A percentile compares a stretch with the other conserved stretches of the same genome.
Evolutionary conservation across 805 yeast species (phyloP).

Genomic region (Ogataea minuta): DNA sequence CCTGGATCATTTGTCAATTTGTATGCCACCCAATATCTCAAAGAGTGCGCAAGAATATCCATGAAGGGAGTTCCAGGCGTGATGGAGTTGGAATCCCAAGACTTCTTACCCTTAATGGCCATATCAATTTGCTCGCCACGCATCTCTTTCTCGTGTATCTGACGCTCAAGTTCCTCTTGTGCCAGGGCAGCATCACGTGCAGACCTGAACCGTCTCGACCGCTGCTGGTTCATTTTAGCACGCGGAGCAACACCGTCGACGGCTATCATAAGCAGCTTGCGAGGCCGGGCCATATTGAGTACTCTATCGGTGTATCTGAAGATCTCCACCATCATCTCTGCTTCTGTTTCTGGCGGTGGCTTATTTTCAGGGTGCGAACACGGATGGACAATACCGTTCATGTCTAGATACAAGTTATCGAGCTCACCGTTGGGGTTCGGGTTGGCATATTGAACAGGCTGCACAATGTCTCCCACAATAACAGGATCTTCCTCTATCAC

Average conservation of each 20-base stretch:
- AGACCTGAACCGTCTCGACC: constrained; percentile 88
- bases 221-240: constrained; percentile 96
- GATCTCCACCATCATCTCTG: constrained; percentile 92
- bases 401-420: constrained; percentile 90
- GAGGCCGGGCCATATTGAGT: constrained; percentile 88
- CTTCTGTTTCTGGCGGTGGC: constrained; percentile 95
- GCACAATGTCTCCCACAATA: constrained; percentile 55
- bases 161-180: constrained; percentile 64
- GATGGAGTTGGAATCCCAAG: constrained; percentile 95
- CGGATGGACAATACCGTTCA: constrained; percentile 99
- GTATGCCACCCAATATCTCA: constrained; percentile 90
- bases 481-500: constrained; percentile 73
- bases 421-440: constrained; percentile 95
- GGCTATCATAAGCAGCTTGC: constrained; percentile 90
- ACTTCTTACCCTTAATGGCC: constrained; percentile 65
- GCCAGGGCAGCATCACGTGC: constrained; percentile 87
- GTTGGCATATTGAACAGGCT: constrained; percentile 64
- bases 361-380: constrained; percentile 97
- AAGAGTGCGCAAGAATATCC: constrained; percentile 80
- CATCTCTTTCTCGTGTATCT: constrained; percentile 54
- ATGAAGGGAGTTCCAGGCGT: constrained; percentile 99
- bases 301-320: constrained; percentile 93
- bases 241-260: constrained; percentile 99
- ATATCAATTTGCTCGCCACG: constrained; percentile 77
- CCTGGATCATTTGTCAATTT: constrained; percentile 88